phyloP scores from a whole-genome alignment of 2,329 filamentous ascomycete genomes.

The Sporothrix variecibatus region DNA sequence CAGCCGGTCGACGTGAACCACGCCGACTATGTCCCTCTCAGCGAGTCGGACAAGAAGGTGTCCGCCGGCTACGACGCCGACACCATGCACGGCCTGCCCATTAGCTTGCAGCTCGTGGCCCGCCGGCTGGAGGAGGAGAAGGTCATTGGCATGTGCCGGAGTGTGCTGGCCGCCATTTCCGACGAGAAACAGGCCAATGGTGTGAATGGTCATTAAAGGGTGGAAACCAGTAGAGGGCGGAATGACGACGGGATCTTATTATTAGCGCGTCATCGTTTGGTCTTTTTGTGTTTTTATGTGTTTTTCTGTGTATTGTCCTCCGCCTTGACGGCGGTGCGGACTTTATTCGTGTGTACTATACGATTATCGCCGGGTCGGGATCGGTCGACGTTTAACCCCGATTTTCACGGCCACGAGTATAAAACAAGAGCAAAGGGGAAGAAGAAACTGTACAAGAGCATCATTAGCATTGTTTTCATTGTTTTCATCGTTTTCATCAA shows the following conservation, averaged over 20 bases:
- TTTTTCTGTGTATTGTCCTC: not conserved
- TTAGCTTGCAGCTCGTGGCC: constrained; percentile 42
- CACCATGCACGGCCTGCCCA: constrained; percentile 30
- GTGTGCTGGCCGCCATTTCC: constrained; percentile 29
- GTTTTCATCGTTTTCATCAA: not conserved
- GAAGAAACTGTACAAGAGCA: not conserved
- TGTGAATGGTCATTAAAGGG: not conserved
- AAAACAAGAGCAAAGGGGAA: not conserved
- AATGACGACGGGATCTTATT: not conserved
- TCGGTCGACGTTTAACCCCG: constrained; percentile 3
- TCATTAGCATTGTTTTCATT: not conserved
- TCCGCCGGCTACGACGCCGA: constrained; percentile 41
- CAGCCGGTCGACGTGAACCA: constrained; percentile 41
- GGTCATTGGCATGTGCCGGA: constrained; percentile 39
- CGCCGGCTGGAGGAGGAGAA: constrained; percentile 47
- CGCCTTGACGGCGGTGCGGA: not conserved
- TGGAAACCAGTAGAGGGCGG: not conserved
- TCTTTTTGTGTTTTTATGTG: too few species aligned
- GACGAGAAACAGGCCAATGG: constrained; percentile 6
- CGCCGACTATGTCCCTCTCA: constrained; percentile 39
- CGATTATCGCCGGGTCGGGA: constrained; percentile 1
- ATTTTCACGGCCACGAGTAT: not conserved
- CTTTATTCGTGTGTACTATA: not conserved
- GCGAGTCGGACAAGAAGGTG: constrained; percentile 42
- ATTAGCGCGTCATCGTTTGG: too few species aligned